Base-by-base conservation (phyloP, 2,329 filamentous ascomycete species). In the Xenoacremonium recifei region DNA sequence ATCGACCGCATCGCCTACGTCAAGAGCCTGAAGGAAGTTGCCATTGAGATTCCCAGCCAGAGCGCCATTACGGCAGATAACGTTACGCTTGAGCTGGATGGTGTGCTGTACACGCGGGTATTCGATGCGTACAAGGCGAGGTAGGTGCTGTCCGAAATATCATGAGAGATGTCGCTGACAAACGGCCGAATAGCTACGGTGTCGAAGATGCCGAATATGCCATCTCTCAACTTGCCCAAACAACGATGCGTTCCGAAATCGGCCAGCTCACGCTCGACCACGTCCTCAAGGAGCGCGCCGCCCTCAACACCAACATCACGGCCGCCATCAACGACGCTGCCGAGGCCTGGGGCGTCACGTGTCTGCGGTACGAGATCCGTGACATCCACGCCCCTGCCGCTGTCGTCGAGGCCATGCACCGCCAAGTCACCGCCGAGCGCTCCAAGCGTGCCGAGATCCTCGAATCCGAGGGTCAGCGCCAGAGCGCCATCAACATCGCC, bases 131-230 rank as follows among this genome's bases (percentile, higher is more conserved):
- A 96, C 70, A 99, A 97, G 71, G 93, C 93, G 15, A 93, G 88
- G 87, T 92, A 68, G 59, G 76, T 57, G 38, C 15, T 18, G n/a
- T 21, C 21, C 10, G 4, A 16, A 16, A 31, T 23, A 16, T 15
- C 5, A 11, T 17, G 15, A 31, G 6, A 31, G 13, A 15, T n/a
- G n/a, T 15, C 31, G 6, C 13, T 31, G 25, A 31, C 21, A 35
- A 16, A 21, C 21, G 16, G 31, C 49, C 57, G 23, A 51, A 6
- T 51, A 96, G 90, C 68, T 99, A 99, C 65, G 93, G 93, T 27
- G 93, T 99, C 21, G 93, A 99, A 70, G 93, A 99, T 63, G 92
- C 93, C 49, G 93, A 99, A 66, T 99, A 99, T 67, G 93, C 93
- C 67, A 97, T 99, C 64, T 93, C 89, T 7, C 93, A 99, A 65